These are phyloP conservation scores for Kickxella alabastrina DNA, from an alignment of 192 early-diverging fungal genomes.

Conservation along the genomic window DNA sequence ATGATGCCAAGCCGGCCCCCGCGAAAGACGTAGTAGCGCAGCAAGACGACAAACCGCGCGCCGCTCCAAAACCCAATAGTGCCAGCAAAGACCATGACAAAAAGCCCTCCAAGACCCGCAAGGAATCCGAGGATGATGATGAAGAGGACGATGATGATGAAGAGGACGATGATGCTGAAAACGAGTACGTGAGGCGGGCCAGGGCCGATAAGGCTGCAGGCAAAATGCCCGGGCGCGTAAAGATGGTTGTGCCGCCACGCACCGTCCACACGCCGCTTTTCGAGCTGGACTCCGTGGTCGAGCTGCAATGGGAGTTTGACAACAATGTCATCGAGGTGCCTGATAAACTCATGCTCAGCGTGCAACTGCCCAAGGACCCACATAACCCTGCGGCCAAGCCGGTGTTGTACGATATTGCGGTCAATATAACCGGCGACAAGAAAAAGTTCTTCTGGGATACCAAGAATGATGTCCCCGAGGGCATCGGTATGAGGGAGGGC, in stretches of 20 bases:
- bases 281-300: constrained; percentile 50
- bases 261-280: constrained; percentile 51
- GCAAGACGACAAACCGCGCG: no score
- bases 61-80: no score
- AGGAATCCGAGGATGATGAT: constrained; percentile 14
- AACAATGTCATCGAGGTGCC: constrained; percentile 50
- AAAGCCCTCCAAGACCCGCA: constrained; percentile 38
- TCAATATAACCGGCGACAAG: constrained; percentile 42
- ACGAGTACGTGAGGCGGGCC: constrained; percentile 40
- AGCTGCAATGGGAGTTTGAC: constrained; percentile 52
- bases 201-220: constrained; percentile 49
- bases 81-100: constrained; percentile 9
- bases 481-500: constrained; percentile 51
- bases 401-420: constrained; percentile 47
- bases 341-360: constrained; percentile 51
- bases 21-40: no score
- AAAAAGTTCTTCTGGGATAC: constrained; percentile 50
- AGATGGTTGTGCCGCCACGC: constrained; percentile 49
- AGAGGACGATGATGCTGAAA: constrained; percentile 26
- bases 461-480: constrained; percentile 52
- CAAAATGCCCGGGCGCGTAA: constrained; percentile 46
- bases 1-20: no score
- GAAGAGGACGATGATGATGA: constrained; percentile 20
- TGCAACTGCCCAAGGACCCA: constrained; percentile 48
- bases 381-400: constrained; percentile 40